Percentiles rank a stretch among this genome's conserved stretches.
Conservation (phyloP, 2,329 filamentous ascomycete genomes). For the Exophiala viscosa region DNA sequence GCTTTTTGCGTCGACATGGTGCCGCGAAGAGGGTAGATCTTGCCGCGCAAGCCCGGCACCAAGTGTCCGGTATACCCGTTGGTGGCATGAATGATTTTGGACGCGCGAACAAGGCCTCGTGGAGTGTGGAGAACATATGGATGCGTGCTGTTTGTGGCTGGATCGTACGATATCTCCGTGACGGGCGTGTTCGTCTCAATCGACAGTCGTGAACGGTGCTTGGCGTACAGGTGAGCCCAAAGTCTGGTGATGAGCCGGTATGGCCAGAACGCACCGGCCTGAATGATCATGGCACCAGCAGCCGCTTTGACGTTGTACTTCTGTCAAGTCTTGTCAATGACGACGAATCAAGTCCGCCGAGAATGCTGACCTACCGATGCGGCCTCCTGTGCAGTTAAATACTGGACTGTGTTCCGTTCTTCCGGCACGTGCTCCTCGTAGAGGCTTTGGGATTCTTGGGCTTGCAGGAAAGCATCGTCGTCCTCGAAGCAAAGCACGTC, state of each 20-base stretch:
- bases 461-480: conserved; percentile 6
- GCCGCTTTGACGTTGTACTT: conserved; percentile 22
- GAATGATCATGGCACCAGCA: conserved; percentile 23
- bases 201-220: conserved; percentile 11
- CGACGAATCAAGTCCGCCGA: not conserved
- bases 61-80: conserved; percentile 43
- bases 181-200: conserved; percentile 28
- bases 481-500: conserved; percentile 12
- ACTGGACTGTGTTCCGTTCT: not conserved
- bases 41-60: conserved; percentile 38
- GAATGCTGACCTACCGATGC: conserved; percentile 8
- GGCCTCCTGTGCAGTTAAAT: conserved; percentile 11
- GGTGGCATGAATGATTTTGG: conserved; percentile 41
- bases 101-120: conserved; percentile 35
- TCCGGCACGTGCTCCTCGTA: conserved; percentile 14
- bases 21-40: conserved; percentile 38
- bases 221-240: conserved; percentile 15
- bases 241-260: conserved; percentile 35
- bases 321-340: conserved; percentile 6
- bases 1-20: conserved; percentile 43
- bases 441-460: conserved; percentile 2
- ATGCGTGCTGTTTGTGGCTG: conserved; percentile 4
- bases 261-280: conserved; percentile 35
- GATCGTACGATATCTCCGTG: conserved; percentile 8
- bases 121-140: conserved; percentile 35